Evolutionary conservation across 208 protist genomes (phyloP), one percentile per base, ranked within the genome.

Genomic region (Trypanosoma lewisi): DNA sequence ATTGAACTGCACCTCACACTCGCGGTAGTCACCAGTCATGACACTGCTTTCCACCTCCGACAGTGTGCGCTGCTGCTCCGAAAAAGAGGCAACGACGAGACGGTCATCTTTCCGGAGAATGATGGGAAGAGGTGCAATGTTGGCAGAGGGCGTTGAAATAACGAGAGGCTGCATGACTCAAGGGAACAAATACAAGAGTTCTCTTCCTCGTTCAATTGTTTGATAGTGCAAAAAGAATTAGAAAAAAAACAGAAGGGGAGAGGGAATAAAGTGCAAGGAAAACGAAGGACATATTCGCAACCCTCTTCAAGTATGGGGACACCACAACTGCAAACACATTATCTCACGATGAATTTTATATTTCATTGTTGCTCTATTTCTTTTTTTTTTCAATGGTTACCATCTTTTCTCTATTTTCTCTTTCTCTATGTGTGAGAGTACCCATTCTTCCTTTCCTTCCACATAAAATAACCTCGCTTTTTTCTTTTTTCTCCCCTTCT

Each of bases 1-100:
- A 68, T 91, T 80, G 60, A 91, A 89, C 45, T 53, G 68, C 19
- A 94, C 72, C 67, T 91, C 84, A 62, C 85, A 91, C 65, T 91
- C 88, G 21, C 82, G 73, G 63, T 91, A 94, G 75, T 94, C 88
- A 14, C 88, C 88, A 4, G 48, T 65, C 75, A 82, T 91, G 34
- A 37, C 17, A 28, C 30, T 68, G 21, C 31, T 8, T 25, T 55
- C 63, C 39, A 84, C 58, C 63, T 94, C 88, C 19, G 62, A 79
- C 27, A 89, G 48, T 21, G 60, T 77, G 19, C 68, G 70, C 17
- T 77, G 50, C 66, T 70, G 33, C 68, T 94, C 88, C 48, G 75
- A 73, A 72, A 91, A 91, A 27, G 81, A 73, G 19, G 82, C 75
- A n/a, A 91, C 63, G 16, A 84, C 45, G 23, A 94, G 60, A 33